Evolutionary conservation across 2,329 filamentous ascomycete genomes (phyloP).

Genomic region (Fusarium luffae): DNA sequence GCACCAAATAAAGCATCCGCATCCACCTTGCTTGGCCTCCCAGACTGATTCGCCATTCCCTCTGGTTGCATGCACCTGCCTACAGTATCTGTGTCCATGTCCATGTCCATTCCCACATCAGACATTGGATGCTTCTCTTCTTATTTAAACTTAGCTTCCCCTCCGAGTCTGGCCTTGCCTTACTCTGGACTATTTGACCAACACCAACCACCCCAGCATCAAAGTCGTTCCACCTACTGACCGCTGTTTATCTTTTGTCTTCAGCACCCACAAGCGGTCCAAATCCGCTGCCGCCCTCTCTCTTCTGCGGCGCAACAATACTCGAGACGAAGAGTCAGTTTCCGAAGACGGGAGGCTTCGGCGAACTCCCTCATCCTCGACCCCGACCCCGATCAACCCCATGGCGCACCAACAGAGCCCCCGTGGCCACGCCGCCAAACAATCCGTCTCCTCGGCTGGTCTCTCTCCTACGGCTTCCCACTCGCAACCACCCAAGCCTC

Average conservation of each 20-base stretch:
- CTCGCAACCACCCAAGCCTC: constrained; percentile 38
- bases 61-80: constrained; percentile 13
- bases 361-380: constrained; percentile 47
- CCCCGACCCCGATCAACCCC: constrained; percentile 50
- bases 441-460: constrained; percentile 57
- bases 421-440: constrained; percentile 59
- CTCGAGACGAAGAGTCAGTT: constrained; percentile 64
- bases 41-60: constrained; percentile 23
- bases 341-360: constrained; percentile 60
- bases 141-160: constrained; percentile 35
- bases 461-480: constrained; percentile 57
- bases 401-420: constrained; percentile 52
- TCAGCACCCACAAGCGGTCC: constrained; percentile 61
- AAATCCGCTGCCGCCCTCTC: constrained; percentile 64
- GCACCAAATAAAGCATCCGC: not conserved
- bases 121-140: constrained; percentile 21
- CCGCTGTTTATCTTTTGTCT: constrained; percentile 44
- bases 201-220: constrained; percentile 31
- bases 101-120: constrained; percentile 30
- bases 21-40: not conserved
- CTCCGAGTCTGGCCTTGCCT: constrained; percentile 7
- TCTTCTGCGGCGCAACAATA: constrained; percentile 65
- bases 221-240: constrained; percentile 47
- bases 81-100: constrained; percentile 19
- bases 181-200: constrained; percentile 23